Base-by-base conservation (phyloP, 2,329 filamentous ascomycete genomes). In the Microdochium bolleyi region DNA sequence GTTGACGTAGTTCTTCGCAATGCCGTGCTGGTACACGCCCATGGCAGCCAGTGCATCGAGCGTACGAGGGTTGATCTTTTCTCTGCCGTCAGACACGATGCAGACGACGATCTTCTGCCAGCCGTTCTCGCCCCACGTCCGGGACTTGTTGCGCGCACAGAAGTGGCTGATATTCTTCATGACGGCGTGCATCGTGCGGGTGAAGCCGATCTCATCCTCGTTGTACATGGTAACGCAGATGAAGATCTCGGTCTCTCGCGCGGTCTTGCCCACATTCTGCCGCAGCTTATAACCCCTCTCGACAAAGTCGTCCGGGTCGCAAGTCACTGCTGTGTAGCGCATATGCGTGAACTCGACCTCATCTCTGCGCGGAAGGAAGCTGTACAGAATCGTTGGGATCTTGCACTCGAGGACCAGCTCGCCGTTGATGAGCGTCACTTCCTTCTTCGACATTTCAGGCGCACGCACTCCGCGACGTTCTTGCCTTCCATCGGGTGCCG, bases 41-140 rank as follows among this genome's bases (percentile, higher is more conserved):
- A 99, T 94, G 30, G 94, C 94, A 11, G 95, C 94, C 56, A 99
- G 74, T 5, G 91, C 94, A 67, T 99, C 95, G 1, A 99, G 80
- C 0, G 94, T 97, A 53, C 94, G 82, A 13, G 91, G 90, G 66
- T 99, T 90, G 30, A 99, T 92, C 70, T 91, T 91, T 51, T 66
- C 64, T 57, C 94, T 91, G 55, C 94, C 94, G 64, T 99, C 94
- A 62, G 91, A 96, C 59, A 99, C 94, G 48, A 99, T 84, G 68
- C 92, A 97, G 11, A 99, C 94, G 10, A 99, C 94, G 62, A 99
- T 97, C 77, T 99, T 99, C 76, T 99, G 97, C 94, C 94, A 99
- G 3, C 92, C 92, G 62, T 96, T 90, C 69, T 95, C 94, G 59
- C 94, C 94, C 94, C 94, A 99, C 1, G 92, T 97, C 73, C 96